phyloP scores from a whole-genome alignment of 345 rosid species.

The Trapa bicornis region DNA sequence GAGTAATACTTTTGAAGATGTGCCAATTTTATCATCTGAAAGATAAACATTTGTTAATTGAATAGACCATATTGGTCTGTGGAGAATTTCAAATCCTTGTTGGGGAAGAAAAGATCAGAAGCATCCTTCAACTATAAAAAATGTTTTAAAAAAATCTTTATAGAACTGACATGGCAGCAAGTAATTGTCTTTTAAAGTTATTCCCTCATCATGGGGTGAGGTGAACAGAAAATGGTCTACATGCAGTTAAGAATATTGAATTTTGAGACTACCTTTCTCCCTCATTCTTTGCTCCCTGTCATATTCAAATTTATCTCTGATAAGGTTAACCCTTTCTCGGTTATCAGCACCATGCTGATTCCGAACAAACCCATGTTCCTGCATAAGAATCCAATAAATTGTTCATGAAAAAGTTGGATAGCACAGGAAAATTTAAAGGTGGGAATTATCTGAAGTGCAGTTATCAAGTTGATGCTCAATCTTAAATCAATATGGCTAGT shows the following conservation, averaged over 20 bases:
- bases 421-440: neutral
- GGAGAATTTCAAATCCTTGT: neutral
- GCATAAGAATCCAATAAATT: conserved; percentile 10
- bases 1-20: neutral
- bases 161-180: neutral
- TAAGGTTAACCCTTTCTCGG: conserved; percentile 51
- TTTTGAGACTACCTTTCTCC: conserved; percentile 45
- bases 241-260: neutral
- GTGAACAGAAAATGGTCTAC: neutral
- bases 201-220: neutral
- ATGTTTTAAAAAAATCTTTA: neutral
- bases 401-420: neutral
- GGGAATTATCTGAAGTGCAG: neutral
- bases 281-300: conserved; percentile 76
- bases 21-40: neutral
- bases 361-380: conserved; percentile 45
- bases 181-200: neutral
- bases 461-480: neutral
- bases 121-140: neutral
- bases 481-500: neutral
- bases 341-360: conserved; percentile 30
- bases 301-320: conserved; percentile 70
- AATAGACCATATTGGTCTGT: neutral
- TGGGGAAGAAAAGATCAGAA: neutral
- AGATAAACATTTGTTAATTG: neutral